Conservation (phyloP, 192 early-diverging fungal genomes). For the Gigaspora rosea region DNA sequence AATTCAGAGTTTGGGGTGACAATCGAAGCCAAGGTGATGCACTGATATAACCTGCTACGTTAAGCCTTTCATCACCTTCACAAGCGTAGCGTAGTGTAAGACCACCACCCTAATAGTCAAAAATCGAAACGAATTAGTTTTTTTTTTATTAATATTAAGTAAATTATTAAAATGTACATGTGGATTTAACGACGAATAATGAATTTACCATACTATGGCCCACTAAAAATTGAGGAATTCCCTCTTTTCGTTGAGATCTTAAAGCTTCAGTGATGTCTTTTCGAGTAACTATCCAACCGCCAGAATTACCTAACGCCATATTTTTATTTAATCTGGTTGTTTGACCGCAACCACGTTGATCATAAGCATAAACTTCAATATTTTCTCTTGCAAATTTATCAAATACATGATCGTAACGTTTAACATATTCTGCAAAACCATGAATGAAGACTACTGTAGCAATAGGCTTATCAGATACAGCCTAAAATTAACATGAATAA, state of each 20-base stretch:
- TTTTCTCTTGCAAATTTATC: slow-evolving; percentile 52
- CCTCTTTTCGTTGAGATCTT: slow-evolving; percentile 35
- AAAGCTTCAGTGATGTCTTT: slow-evolving; percentile 55
- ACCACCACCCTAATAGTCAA: background rate
- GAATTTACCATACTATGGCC: slow-evolving; percentile 47
- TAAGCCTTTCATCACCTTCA: background rate
- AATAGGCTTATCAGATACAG: slow-evolving; percentile 32
- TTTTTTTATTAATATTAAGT: background rate
- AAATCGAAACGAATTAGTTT: background rate
- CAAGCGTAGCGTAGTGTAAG: background rate
- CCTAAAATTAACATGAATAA: background rate
- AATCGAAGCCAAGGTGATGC: background rate
- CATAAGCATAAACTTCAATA: slow-evolving; percentile 58
- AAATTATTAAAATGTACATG: background rate
- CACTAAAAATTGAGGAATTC: slow-evolving; percentile 53
- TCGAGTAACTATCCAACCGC: slow-evolving; percentile 48
- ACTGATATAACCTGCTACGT: background rate
- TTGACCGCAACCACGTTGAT: slow-evolving; percentile 71
- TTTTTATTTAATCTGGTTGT: slow-evolving; percentile 45
- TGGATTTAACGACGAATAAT: background rate
- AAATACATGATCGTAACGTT: slow-evolving; percentile 62
- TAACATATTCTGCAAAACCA: slow-evolving; percentile 58
- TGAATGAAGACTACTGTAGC: slow-evolving; percentile 52
- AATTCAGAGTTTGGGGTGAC: background rate
- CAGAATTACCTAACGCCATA: slow-evolving; percentile 41